These are phyloP conservation scores for Coemansia sp. DNA, from an alignment of 192 early-diverging fungal species.

Conservation along the genomic window DNA sequence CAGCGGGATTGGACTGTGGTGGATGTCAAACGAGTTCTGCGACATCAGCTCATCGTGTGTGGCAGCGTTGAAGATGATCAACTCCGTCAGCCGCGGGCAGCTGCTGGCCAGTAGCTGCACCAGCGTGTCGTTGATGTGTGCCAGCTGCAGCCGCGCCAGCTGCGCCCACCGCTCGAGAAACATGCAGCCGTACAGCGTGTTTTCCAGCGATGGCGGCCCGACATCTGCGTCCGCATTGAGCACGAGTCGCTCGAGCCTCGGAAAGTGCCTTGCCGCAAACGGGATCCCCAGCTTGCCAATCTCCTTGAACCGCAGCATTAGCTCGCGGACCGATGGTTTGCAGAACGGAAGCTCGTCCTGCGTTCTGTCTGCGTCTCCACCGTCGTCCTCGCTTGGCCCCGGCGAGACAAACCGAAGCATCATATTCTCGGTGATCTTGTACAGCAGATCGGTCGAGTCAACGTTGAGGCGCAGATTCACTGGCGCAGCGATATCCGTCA, in stretches of 20 bases:
- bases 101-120: constrained; percentile 51
- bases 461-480: constrained; percentile 47
- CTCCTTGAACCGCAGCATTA: constrained; percentile 44
- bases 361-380: neutral
- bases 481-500: constrained; percentile 48
- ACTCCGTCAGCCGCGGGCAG: constrained; percentile 43
- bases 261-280: constrained; percentile 53
- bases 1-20: constrained; percentile 43
- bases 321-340: constrained; percentile 53
- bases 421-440: constrained; percentile 50
- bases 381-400: constrained; percentile 13
- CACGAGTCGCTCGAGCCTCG: constrained; percentile 38
- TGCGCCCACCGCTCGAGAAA: constrained; percentile 43
- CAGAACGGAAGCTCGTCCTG: constrained; percentile 37
- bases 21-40: constrained; percentile 55
- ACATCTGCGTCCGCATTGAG: constrained; percentile 44
- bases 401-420: constrained; percentile 44
- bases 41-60: constrained; percentile 49
- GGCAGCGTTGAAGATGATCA: constrained; percentile 50
- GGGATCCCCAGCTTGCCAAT: constrained; percentile 55
- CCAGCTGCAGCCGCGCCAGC: constrained; percentile 46
- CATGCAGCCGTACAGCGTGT: constrained; percentile 55
- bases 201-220: constrained; percentile 49
- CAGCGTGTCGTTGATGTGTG: constrained; percentile 52
- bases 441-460: constrained; percentile 50